Base-by-base conservation (phyloP, 1,284 basidiomycete genomes). In the Ustilago curta region DNA sequence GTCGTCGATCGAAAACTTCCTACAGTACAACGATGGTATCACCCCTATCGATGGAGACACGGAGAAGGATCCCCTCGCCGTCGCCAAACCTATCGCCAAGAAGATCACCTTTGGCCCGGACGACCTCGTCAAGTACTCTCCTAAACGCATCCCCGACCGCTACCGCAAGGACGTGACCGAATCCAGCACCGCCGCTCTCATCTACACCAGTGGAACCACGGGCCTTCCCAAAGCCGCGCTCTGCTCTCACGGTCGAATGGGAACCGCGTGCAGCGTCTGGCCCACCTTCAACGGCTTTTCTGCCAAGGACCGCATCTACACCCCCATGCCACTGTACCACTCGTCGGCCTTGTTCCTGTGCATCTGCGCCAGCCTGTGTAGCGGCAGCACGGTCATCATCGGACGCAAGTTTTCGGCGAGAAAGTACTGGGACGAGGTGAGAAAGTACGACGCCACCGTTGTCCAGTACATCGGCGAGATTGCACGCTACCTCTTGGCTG, bases 381-480 rank as follows among this genome's bases (percentile, higher is more conserved):
- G 76, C 4, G 76, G 78, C 18, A 68, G 74, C 27, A 81, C 81
- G n/a, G 83, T 85, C 62, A 82, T 84, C 72, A 85, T 85, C 62
- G 85, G 85, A 0, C 79, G 85, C 50, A 84, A 83, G 62, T 85
- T 85, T 70, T 80, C 76, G n/a, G 85, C 85, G 1, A 64, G 78
- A 11, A 66, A 70, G 27, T 85, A 81, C 76, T 85, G 83, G 83
- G 67, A 79, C 9, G 84, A 85, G 39, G 84, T 84, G 44, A 72
- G 82, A 48, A 63, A 69, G 48, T 56, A 75, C 70, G 68, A 84
- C 56, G 85, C 85, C 1, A 84, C 82, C 51, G 82, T 83, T 6
- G 76, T 85, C 6, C 84, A 85, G 60, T 85, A 85, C 69, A 85
- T 85, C 39, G 84, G 85, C 21, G 85, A 85, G 64, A 84, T 85